Percentiles rank a stretch among this genome's conserved stretches.
phyloP scores from a whole-genome alignment of 2,329 filamentous ascomycete species.

The Diaporthe ampelina region DNA sequence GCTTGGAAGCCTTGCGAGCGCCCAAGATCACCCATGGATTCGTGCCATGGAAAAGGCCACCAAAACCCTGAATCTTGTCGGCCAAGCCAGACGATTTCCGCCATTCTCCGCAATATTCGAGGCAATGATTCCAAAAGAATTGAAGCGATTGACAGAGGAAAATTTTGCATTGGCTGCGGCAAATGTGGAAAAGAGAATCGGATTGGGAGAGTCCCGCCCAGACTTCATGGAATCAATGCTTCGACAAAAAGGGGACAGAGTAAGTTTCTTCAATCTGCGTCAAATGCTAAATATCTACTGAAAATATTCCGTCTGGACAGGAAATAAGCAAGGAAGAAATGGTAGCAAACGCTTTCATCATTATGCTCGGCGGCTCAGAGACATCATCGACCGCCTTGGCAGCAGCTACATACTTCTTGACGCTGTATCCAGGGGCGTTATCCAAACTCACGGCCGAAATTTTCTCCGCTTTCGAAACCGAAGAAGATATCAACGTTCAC shows the following conservation, averaged over 20 bases:
- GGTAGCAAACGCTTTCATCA: neutral
- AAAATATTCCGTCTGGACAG: neutral
- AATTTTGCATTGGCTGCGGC: neutral
- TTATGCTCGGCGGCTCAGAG: neutral
- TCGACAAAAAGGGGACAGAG: neutral
- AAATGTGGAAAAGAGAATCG: conserved; percentile 5
- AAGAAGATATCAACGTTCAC: neutral
- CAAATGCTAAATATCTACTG: neutral
- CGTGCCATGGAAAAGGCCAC: neutral
- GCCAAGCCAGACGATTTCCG: neutral
- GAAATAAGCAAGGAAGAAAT: neutral
- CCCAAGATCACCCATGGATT: neutral
- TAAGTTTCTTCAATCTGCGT: neutral
- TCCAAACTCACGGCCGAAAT: neutral
- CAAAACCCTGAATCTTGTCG: neutral
- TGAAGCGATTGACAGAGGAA: neutral
- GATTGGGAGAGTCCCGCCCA: neutral
- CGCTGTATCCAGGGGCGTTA: neutral
- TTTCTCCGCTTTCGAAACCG: neutral
- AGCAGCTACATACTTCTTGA: neutral
- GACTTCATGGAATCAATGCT: conserved; percentile 2
- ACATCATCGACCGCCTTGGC: neutral
- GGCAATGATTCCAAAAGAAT: neutral
- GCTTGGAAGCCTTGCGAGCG: neutral
- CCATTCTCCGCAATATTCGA: neutral